These are phyloP conservation scores for Nepenthes gracilis DNA, from an alignment of 148 eudicot genomes.

Conservation along the genomic window DNA sequence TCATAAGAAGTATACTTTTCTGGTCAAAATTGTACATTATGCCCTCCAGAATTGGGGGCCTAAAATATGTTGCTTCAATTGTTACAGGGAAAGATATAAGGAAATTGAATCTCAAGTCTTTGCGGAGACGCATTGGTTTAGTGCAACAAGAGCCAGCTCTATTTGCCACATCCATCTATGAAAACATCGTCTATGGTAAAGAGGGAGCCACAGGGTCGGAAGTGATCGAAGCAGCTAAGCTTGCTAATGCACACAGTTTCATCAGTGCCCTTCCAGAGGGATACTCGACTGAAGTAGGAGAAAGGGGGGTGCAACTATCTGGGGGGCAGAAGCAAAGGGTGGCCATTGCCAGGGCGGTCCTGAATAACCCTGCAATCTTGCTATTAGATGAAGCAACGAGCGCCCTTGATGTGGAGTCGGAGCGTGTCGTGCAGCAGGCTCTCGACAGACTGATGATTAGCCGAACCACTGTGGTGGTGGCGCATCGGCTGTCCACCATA, in stretches of 20 bases:
- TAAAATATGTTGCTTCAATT: background rate
- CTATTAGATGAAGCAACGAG: conserved; percentile 82
- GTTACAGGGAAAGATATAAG: conserved; percentile 20
- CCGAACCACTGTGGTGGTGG: conserved; percentile 53
- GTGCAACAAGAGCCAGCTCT: conserved; percentile 77
- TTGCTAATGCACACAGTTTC: conserved; percentile 66
- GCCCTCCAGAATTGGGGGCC: too few relatives aligned
- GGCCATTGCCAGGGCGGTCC: conserved; percentile 68
- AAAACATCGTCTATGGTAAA: conserved; percentile 58
- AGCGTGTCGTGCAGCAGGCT: conserved; percentile 60
- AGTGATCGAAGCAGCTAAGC: conserved; percentile 55
- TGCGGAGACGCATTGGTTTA: conserved; percentile 41
- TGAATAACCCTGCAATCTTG: conserved; percentile 54
- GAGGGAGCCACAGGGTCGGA: conserved; percentile 54
- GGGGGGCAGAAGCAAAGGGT: conserved; percentile 86
- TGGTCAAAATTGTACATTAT: too few relatives aligned
- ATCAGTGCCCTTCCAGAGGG: conserved; percentile 56
- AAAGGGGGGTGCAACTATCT: conserved; percentile 54
- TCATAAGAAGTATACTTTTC: too few relatives aligned
- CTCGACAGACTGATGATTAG: conserved; percentile 46
- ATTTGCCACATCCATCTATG: conserved; percentile 63
- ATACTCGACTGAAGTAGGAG: conserved; percentile 52
- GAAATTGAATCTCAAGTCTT: conserved; percentile 37
- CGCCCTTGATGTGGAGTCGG: conserved; percentile 57
- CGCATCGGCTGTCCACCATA: conserved; percentile 57